These are phyloP conservation scores for Naematelia aurantialba DNA, from an alignment of 768 basidiomycete species.

Conservation along the genomic window DNA sequence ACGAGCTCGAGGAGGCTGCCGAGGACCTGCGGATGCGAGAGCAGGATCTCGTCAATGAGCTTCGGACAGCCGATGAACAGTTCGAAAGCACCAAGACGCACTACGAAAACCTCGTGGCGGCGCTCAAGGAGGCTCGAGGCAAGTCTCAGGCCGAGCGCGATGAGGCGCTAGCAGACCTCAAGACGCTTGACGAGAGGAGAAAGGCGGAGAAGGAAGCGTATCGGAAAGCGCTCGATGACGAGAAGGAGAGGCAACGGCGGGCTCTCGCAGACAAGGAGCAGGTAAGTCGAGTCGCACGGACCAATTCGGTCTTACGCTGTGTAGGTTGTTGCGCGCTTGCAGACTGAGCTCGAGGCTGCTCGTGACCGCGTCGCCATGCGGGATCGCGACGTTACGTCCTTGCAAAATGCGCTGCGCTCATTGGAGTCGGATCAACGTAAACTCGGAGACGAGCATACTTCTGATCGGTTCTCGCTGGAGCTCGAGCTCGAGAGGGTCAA, in stretches of 20 bases:
- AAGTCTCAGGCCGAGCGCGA: slow-evolving; percentile 34
- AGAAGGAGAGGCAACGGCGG: slow-evolving; percentile 21
- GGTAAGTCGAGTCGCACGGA: slow-evolving; percentile 14
- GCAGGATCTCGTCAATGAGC: slow-evolving; percentile 58
- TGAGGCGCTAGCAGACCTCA: slow-evolving; percentile 9
- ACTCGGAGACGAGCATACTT: slow-evolving; percentile 77
- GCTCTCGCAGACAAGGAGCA: slow-evolving; percentile 35
- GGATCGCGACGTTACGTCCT: slow-evolving; percentile 67
- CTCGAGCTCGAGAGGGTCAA: slow-evolving; percentile 82
- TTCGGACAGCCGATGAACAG: slow-evolving; percentile 50
- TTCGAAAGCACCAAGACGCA: slow-evolving; percentile 59
- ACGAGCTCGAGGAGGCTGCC: slow-evolving; percentile 79
- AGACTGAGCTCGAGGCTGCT: slow-evolving; percentile 43
- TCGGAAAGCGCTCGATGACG: slow-evolving; percentile 19
- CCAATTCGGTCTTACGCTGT: neutral
- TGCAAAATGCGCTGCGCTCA: slow-evolving; percentile 67
- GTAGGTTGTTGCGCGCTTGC: slow-evolving; percentile 20
- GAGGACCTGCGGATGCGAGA: slow-evolving; percentile 54
- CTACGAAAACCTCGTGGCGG: slow-evolving; percentile 68
- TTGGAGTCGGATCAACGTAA: slow-evolving; percentile 73
- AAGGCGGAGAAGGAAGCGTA: slow-evolving; percentile 13
- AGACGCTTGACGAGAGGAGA: slow-evolving; percentile 17
- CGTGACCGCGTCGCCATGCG: slow-evolving; percentile 61
- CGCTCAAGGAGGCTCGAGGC: slow-evolving; percentile 70
- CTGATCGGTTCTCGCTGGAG: slow-evolving; percentile 78